Base-by-base conservation (phyloP, 1,139 yeast genomes). In the Blastobotrys raffinosifermentans region DNA sequence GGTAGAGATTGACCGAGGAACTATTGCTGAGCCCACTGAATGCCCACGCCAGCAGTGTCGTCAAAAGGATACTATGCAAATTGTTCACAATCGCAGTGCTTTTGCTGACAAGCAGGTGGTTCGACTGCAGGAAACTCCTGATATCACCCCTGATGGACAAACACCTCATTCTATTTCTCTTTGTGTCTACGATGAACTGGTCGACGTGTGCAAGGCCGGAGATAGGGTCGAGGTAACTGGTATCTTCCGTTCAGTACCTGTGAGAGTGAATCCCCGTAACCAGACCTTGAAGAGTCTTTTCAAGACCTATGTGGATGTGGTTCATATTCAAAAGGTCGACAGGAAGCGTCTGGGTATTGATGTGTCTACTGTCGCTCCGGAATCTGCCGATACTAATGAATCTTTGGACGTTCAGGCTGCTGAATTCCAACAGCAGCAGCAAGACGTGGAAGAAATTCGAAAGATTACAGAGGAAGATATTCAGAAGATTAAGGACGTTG, bases 111-210 rank as follows among this genome's bases (percentile, higher is more conserved):
- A 89, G 57, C 99, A 91, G 61, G 91, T 91, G 25, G 78, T 91
- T 46, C 85, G 86, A 55, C 67, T 91, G 32, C 99, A 91, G 61
- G 99, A 91, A 61, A 91, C 98, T 0, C 99, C 98, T 0, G 98
- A 91, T 60, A 70, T 79, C 47, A 95, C 91, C n/a, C 98, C 98
- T 2, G 98, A 86, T 64, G 99, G 99, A 15, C 98, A 91, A 62
- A 91, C 98, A 3, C 98, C 99, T 2, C 98, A 91, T 58, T 81
- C 96, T 9, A 86, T 91, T 39, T 86, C 95, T 9, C 68, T 91
- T 25, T 87, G 96, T 67, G 94, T 86, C 3, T 91, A 91, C 55
- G 99, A 93, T 60, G 98, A 93, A 57, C 69, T 91, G 46, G 98
- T 91, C 2, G 99, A 91, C 59, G 72, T 84, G 38, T 83, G 94